A percentile compares a stretch with the other conserved stretches of the same genome.
phyloP scores from a whole-genome alignment of 2,329 filamentous ascomycete species.

The Claviceps purpurea region DNA sequence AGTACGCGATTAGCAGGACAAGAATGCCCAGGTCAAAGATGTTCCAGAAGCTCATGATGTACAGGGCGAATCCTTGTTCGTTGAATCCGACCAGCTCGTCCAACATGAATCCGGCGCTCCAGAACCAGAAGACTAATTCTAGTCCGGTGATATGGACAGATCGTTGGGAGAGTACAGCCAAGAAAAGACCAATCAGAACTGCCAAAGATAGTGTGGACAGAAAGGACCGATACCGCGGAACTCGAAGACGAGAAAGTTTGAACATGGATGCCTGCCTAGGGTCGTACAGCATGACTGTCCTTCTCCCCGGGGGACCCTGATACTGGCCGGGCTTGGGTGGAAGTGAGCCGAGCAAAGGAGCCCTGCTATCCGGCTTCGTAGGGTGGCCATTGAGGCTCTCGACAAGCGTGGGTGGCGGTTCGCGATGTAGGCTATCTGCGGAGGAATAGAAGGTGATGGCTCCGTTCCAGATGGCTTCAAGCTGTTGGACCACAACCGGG shows the following conservation, averaged over 20 bases:
- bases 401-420: slow-evolving; percentile 14
- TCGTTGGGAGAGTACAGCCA: slow-evolving; percentile 65
- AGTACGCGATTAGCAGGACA: slow-evolving; percentile 74
- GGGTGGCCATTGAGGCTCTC: slow-evolving; percentile 13
- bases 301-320: slow-evolving; percentile 36
- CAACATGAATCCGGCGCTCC: slow-evolving; percentile 93
- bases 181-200: slow-evolving; percentile 70
- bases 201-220: slow-evolving; percentile 80
- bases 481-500: slow-evolving; percentile 79
- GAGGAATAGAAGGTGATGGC: slow-evolving; percentile 89
- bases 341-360: slow-evolving; percentile 34
- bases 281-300: slow-evolving; percentile 79
- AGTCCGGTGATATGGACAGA: slow-evolving; percentile 70
- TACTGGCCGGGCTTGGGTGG: slow-evolving; percentile 18
- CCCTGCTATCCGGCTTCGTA: slow-evolving; percentile 29
- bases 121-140: slow-evolving; percentile 91
- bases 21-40: slow-evolving; percentile 87
- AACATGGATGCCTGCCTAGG: slow-evolving; percentile 80
- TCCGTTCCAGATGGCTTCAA: slow-evolving; percentile 96
- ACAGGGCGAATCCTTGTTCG: slow-evolving; percentile 89
- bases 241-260: slow-evolving; percentile 79
- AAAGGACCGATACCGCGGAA: slow-evolving; percentile 83
- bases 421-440: slow-evolving; percentile 71
- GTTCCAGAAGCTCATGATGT: slow-evolving; percentile 98
- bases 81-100: slow-evolving; percentile 94